Base-by-base conservation (phyloP, 306 rosid genomes). In the Quercus dentata region DNA sequence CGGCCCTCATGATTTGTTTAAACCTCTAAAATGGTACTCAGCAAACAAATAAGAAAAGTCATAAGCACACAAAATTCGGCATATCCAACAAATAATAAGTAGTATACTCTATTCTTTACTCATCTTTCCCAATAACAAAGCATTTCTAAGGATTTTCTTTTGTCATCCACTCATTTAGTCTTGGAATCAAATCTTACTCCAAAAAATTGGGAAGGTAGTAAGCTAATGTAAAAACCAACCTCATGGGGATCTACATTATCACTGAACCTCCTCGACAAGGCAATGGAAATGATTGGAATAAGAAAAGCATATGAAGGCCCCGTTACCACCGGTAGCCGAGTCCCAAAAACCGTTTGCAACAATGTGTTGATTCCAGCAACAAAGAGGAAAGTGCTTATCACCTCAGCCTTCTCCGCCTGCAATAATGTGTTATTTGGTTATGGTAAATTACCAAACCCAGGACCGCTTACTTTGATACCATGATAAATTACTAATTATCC, bases 401-500 rank as follows among this genome's bases (percentile, higher is more conserved):
- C 81, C 85, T 90, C 79, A 76, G 96, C 97, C 84, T 95, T 92
- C 87, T 95, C 99, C 77, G 84, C 91, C 99, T 94, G 63, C 55
- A 15, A 1, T 68, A 78, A 56, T 63, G 35, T 27, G 69, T 63
- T 27, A 35, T 65, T 25, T 8, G 35, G 54, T 33, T 54, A 52
- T 69, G 73, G 63, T 35, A 41, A 41, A 41, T 41, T 41, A 41
- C 46, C 46, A 41, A 41, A 41, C 46, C 46, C 46, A 41, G 12
- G 11, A 41, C 46, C 46, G 1, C 46, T 8, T 41, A 6, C 44
- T 38, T 7, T 6, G 44, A 7, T 41, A 8, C 3, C 12, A 41
- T 8, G 1, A 41, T 41, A 41, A 41, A 41, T 41, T 41, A 2
- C 11, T 41, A 41, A 41, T 41, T 7, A 3, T 41, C 12, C 12